Evolutionary conservation across 2,329 filamentous ascomycete genomes (phyloP), one percentile per base, ranked within the genome.

Genomic region (Lachnellula subtilissima): DNA sequence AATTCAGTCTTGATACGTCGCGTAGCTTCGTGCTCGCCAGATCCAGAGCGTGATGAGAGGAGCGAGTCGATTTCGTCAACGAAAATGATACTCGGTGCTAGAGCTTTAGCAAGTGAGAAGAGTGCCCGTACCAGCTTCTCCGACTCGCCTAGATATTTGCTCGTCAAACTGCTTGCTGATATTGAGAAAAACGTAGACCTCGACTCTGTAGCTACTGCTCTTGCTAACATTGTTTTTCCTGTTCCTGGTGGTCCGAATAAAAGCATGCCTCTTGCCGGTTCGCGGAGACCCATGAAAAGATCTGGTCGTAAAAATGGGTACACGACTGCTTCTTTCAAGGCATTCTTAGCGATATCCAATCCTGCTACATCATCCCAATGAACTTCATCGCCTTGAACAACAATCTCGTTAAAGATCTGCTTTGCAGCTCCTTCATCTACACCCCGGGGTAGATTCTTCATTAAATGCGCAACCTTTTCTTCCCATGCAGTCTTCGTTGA

Each of bases 51-150:
- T 15, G 91, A 85, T 0, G 91, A 96, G 0, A 99, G 79, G 0
- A 99, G 76, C 0, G 92, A 96, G 71, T 99, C 94, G 60, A 99
- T 99, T 70, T 99, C 94, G 67, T 99, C 94, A 4, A 99, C 91
- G 65, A 99, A 99, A 56, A 99, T 97, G 70, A 99, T 97, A 59
- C 89, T 94, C 0, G 94, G 94, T 0, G 94, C 91, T 46, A 97
- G 79, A 37, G 85, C 80, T 70, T 95, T 95, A 5, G 94, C 92
- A n/a, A 97, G 76, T 0, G 84, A 83, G 70, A 99, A 99, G 0
- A 99, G 77, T 3, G 94, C 94, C 37, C 91, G 85, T 2, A 99
- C 94, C 4, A 99, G 83, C 73, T 99, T 99, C 73, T 99, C 94
- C 0, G 89, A 95, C 70, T 99, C 94, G 46, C 94, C 94, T 9